Conservation (phyloP, 2,329 filamentous ascomycete genomes). For the Triangularia setosa region DNA sequence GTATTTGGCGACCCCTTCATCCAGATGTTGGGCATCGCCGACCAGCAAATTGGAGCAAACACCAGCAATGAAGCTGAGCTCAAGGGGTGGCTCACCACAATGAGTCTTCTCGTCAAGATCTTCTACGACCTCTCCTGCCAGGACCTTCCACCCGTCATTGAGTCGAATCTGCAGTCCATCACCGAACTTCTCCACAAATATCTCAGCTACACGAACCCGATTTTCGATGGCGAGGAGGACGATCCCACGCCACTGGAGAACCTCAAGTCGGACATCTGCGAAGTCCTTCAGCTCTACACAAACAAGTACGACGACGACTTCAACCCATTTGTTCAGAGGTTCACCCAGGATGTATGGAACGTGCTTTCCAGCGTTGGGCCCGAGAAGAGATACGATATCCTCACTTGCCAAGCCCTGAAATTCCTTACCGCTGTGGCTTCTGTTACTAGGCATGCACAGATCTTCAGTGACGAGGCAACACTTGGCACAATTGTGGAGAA, state of each 20-base stretch:
- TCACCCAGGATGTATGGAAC: conserved; percentile 88
- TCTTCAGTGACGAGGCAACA: conserved; percentile 79
- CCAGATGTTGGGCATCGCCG: conserved; percentile 68
- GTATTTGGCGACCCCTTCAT: conserved; percentile 85
- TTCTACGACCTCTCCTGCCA: conserved; percentile 97
- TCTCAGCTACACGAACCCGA: conserved; percentile 79
- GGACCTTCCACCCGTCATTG: conserved; percentile 90
- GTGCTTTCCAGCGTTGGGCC: conserved; percentile 81
- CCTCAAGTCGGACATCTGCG: conserved; percentile 90
- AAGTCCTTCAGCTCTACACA: conserved; percentile 82
- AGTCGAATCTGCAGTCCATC: conserved; percentile 77
- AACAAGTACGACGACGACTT: conserved; percentile 97
- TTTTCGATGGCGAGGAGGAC: conserved; percentile 84
- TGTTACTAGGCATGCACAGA: conserved; percentile 70
- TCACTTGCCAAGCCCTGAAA: conserved; percentile 91
- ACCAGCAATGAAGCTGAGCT: conserved; percentile 70
- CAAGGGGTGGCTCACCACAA: conserved; percentile 73
- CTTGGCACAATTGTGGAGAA: conserved; percentile 89
- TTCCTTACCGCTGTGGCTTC: conserved; percentile 88
- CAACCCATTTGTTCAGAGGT: conserved; percentile 70
- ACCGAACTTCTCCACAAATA: conserved; percentile 86
- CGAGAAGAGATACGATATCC: conserved; percentile 87
- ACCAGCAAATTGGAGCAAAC: conserved; percentile 69
- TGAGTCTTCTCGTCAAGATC: conserved; percentile 86
- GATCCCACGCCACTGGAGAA: conserved; percentile 82